A percentile compares a stretch with the other conserved stretches of the same genome.
Evolutionary conservation across 73 alveolate species (phyloP).

Genomic region (Paramecium biaurelia): DNA sequence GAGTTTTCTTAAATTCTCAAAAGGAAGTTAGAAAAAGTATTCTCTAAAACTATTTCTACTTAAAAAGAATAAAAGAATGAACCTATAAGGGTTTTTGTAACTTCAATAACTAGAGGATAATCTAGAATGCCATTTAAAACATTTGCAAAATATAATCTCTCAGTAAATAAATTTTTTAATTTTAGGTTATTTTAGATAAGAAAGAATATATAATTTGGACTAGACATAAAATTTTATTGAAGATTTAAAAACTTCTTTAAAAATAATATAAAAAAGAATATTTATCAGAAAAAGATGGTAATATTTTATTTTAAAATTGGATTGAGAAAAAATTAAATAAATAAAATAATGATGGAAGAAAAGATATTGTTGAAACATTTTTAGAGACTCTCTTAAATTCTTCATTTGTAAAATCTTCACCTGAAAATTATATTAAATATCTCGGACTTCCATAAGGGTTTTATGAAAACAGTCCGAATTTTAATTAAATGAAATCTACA

Average conservation of each 20-base stretch:
- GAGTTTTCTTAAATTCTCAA: background rate
- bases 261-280: background rate
- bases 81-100: background rate
- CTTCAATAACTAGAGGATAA: background rate
- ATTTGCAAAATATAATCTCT: background rate
- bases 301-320: background rate
- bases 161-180: background rate
- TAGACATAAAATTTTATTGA: background rate
- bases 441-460: background rate
- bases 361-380: background rate
- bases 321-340: background rate
- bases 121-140: background rate
- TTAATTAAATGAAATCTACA: background rate
- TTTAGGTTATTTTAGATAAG: background rate
- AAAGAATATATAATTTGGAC: background rate
- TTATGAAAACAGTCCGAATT: background rate
- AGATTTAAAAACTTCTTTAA: background rate
- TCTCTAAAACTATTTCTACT: background rate
- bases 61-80: background rate
- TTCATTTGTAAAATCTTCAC: background rate
- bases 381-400: background rate
- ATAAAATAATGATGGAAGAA: background rate
- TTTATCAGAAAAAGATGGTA: background rate
- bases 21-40: background rate
- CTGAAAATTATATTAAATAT: background rate